phyloP scores from a whole-genome alignment of 305 asterid species.

The Ruellia speciosa region DNA sequence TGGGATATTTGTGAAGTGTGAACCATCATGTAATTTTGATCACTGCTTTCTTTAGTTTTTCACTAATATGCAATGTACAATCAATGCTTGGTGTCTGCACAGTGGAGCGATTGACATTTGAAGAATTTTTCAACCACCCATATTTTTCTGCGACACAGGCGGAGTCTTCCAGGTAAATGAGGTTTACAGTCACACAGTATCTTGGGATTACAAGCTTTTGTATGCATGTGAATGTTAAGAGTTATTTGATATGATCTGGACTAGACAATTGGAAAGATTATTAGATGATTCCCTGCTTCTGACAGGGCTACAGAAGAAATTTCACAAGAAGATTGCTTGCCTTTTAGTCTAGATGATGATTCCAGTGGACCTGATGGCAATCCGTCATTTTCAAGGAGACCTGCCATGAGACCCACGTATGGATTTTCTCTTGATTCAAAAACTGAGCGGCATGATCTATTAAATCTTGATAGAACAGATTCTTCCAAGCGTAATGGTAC shows the following conservation, averaged over 20 bases:
- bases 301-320: constrained; percentile 40
- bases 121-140: constrained; percentile 88
- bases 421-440: constrained; percentile 61
- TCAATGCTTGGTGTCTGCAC: constrained; percentile 18
- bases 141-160: constrained; percentile 55
- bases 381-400: constrained; percentile 41
- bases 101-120: constrained; percentile 95
- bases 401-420: constrained; percentile 38
- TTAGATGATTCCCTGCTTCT: constrained; percentile 43
- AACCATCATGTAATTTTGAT: too few relatives aligned
- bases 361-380: constrained; percentile 45
- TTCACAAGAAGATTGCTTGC: constrained; percentile 75
- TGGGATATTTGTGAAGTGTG: background rate
- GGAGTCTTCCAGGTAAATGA: constrained; percentile 46
- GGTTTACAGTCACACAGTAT: constrained; percentile 20
- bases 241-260: constrained; percentile 31
- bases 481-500: constrained; percentile 28
- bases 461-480: constrained; percentile 29
- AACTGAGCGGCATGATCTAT: constrained; percentile 37
- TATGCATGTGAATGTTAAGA: constrained; percentile 11
- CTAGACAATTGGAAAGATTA: constrained; percentile 39
- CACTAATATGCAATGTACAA: constrained; percentile 11
- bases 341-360: constrained; percentile 70
- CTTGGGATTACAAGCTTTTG: constrained; percentile 19
- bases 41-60: background rate